phyloP scores from a whole-genome alignment of 2,329 filamentous ascomycete species.

The Lomentospora prolificans region DNA sequence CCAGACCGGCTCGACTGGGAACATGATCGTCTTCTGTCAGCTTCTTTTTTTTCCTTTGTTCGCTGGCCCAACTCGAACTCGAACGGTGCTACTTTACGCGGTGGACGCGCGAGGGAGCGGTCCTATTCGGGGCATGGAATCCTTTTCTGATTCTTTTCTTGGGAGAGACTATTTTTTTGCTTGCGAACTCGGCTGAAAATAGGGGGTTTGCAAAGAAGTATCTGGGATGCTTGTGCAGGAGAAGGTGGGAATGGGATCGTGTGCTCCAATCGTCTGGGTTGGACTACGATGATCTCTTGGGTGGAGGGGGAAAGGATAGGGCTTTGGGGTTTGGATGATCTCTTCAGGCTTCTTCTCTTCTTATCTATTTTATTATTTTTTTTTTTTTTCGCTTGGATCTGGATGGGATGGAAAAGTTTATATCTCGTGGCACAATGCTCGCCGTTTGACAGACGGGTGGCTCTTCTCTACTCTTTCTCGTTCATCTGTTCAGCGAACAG shows the following conservation, averaged over 20 bases:
- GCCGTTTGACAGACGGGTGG: not conserved
- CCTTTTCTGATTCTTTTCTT: not conserved
- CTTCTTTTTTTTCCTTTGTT: not conserved
- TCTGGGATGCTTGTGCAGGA: not conserved
- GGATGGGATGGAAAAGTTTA: not conserved
- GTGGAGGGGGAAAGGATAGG: not conserved
- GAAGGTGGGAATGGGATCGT: not conserved
- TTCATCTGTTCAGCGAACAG: not conserved
- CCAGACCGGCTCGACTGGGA: not conserved
- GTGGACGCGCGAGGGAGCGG: not conserved
- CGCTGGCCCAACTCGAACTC: too few relatives aligned
- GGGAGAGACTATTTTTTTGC: not conserved
- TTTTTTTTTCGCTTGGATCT: not conserved
- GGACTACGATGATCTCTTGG: not conserved
- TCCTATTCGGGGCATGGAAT: not conserved
- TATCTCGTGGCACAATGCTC: not conserved
- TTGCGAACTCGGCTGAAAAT: too few relatives aligned
- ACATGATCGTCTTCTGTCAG: not conserved
- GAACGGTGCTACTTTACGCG: not conserved
- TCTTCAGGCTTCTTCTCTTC: too few relatives aligned
- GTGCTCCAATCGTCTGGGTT: not conserved
- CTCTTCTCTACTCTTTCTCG: not conserved
- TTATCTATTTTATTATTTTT: too few relatives aligned
- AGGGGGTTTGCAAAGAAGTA: too few relatives aligned
- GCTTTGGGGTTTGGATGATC: not conserved